Base-by-base conservation (phyloP, 371 early-diverging fungal species). In the Pancytospora epiphaga region DNA sequence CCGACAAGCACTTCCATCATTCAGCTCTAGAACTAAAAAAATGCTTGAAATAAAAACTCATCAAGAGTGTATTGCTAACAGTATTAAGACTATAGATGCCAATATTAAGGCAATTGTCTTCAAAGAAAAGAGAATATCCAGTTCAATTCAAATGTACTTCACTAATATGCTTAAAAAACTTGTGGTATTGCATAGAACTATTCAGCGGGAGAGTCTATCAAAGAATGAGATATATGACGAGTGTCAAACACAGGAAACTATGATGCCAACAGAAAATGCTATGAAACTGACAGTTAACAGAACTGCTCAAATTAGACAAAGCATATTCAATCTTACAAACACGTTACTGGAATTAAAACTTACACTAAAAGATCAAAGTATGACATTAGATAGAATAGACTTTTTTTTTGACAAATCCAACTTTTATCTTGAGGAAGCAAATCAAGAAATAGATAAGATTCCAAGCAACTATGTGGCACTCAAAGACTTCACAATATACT, bases 311-410 rank as follows among this genome's bases (percentile, higher is more conserved):
- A 63, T 76, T 15, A 73, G 52, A 39, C 47, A 72, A 32, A 60
- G 65, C 40, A 71, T 80, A 3, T 72, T 67, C 52, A 50, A 65
- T 9, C 25, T 80, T 4, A 74, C 80, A 1, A 77, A 73, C 30
- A 43, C 69, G 1, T 50, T 80, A 27, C 15, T 77, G 18, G 74
- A 80, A 57, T 51, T 80, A 62, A 80, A 74, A 50, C 72, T 76
- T 34, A 50, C 60, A 19, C 47, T 80, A n/a, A 52, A 63, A 32
- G 43, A 67, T 29, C 76, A 76, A 40, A 52, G 58, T 19, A 37
- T 25, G 22, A 52, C 38, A 54, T 70, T 80, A 30, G 80, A 80
- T 58, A 65, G 72, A 56, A 39, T 80, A 18, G 80, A 80, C 32
- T 57, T 67, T 19, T 66, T 60, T 54, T 65, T 75, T 39, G 74